These are phyloP conservation scores for Termitomyces sp. DNA, from an alignment of 768 basidiomycete species.

Conservation along the genomic window DNA sequence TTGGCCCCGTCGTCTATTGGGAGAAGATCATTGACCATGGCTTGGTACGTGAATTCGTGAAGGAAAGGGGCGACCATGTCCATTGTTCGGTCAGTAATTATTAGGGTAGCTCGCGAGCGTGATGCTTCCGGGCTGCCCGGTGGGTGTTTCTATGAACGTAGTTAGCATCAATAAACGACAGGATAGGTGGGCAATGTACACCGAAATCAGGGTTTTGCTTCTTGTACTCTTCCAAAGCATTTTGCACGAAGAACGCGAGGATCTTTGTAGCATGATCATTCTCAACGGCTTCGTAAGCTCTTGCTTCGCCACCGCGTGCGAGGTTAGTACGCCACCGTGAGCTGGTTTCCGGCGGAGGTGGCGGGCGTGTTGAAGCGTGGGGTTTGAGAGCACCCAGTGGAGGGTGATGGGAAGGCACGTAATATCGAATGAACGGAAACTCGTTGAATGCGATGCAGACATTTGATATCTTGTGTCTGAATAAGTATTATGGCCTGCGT, in stretches of 20 bases:
- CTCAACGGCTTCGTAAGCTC: slow-evolving; percentile 65
- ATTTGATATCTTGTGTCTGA: slow-evolving; percentile 64
- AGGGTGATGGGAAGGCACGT: slow-evolving; percentile 74
- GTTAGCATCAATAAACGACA: not conserved
- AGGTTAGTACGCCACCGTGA: slow-evolving; percentile 79
- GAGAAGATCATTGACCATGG: slow-evolving; percentile 94
- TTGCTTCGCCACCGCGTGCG: slow-evolving; percentile 64
- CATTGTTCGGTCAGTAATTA: slow-evolving; percentile 97
- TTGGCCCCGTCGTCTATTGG: slow-evolving; percentile 81
- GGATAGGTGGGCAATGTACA: slow-evolving; percentile 40
- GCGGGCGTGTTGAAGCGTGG: slow-evolving; percentile 55
- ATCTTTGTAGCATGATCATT: slow-evolving; percentile 76
- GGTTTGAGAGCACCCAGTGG: slow-evolving; percentile 85
- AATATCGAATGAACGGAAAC: slow-evolving; percentile 91
- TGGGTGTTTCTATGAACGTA: slow-evolving; percentile 38
- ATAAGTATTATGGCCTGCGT: not conserved
- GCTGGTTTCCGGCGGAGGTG: slow-evolving; percentile 58
- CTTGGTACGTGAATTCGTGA: slow-evolving; percentile 99
- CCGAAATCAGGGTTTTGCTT: slow-evolving; percentile 82
- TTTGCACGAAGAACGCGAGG: slow-evolving; percentile 83
- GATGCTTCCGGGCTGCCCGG: slow-evolving; percentile 34
- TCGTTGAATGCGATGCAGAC: slow-evolving; percentile 88
- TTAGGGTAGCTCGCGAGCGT: slow-evolving; percentile 72
- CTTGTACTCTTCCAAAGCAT: slow-evolving; percentile 82
- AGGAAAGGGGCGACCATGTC: slow-evolving; percentile 86